Evolutionary conservation across 345 rosid species (phyloP), one percentile per base, ranked within the genome.

Genomic region (Lepidium sativum): DNA sequence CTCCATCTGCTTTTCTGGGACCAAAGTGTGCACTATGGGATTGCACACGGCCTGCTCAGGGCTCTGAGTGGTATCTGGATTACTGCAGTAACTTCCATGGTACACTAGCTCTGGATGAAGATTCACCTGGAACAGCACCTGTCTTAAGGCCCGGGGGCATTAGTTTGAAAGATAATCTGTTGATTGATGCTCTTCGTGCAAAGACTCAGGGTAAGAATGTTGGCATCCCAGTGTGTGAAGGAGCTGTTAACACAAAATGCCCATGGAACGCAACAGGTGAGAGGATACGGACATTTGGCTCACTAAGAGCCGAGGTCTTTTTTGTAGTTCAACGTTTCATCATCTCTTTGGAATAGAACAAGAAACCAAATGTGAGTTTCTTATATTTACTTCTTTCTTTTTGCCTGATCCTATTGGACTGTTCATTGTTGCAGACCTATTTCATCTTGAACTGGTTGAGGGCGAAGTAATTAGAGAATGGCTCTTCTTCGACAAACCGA

Each of bases 11-110:
- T 8, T 86, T 89, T 73, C 21, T 92, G 83, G 89, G 95, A 15
- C 95, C 91, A 29, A 86, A 81, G 69, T 92, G 98, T 80, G 87
- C 96, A 8, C 83, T 92, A 3, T 92, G 95, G 96, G 98, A 88
- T 66, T 92, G 98, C 70, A 71, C 87, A 40, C 82, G 96, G 72
- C 98, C 98, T 42, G 87, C 89, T 72, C 86, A 82, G 27, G 87
- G 82, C 33, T 74, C 76, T 33, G 88, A 82, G 14, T 77, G 80
- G 81, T 80, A 58, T 43, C 40, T 68, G 56, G 85, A 85, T 42
- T 88, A 86, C 67, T 92, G 98, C 82, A 84, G 92, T 63, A 65
- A 79, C 65, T 82, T 75, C 80, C 98, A 88, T 80, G 82, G 82
- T 55, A 76, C 65, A 31, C 77, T 84, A 55, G 92, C 98, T 34